These are phyloP conservation scores for Colletotrichum cuscutae DNA, from an alignment of 2,329 filamentous ascomycete species.

Conservation along the genomic window DNA sequence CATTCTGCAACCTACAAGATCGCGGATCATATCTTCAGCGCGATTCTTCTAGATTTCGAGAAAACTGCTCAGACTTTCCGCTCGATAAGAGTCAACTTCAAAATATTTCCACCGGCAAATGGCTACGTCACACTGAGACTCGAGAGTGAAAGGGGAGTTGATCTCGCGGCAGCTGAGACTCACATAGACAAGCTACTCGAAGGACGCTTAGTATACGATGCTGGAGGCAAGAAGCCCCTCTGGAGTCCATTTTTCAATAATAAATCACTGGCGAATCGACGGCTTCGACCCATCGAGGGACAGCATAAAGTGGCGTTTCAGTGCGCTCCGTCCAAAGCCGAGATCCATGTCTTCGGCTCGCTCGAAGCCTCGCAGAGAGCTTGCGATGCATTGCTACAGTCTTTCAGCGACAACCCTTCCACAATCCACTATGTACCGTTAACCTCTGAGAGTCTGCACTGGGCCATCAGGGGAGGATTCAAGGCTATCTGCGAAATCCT, in stretches of 20 bases:
- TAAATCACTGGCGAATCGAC: not conserved
- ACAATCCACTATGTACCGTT: not conserved
- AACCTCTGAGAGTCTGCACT: constrained; percentile 37
- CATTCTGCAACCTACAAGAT: constrained; percentile 52
- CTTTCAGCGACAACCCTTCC: constrained; percentile 41
- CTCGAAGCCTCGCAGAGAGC: constrained; percentile 34
- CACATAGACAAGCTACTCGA: constrained; percentile 45
- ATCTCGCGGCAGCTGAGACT: constrained; percentile 45
- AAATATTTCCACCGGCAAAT: constrained; percentile 39
- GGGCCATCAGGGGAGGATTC: constrained; percentile 47
- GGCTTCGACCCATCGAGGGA: not conserved
- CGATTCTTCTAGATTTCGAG: constrained; percentile 43
- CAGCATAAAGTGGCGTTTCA: constrained; percentile 41
- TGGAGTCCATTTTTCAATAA: constrained; percentile 46
- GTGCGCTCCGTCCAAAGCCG: constrained; percentile 41
- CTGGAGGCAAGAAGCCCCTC: constrained; percentile 37
- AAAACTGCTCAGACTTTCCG: constrained; percentile 43
- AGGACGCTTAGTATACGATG: constrained; percentile 42
- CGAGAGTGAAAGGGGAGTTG: constrained; percentile 45
- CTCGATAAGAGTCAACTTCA: constrained; percentile 41
- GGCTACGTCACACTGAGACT: constrained; percentile 49
- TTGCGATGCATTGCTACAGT: constrained; percentile 35
- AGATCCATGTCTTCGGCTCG: constrained; percentile 44
- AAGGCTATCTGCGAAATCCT: constrained; percentile 39
- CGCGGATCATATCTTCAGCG: constrained; percentile 44